Evolutionary conservation across 2,329 filamentous ascomycete species (phyloP), one percentile per base, ranked within the genome.

Genomic region (Trichoderma koningii): DNA sequence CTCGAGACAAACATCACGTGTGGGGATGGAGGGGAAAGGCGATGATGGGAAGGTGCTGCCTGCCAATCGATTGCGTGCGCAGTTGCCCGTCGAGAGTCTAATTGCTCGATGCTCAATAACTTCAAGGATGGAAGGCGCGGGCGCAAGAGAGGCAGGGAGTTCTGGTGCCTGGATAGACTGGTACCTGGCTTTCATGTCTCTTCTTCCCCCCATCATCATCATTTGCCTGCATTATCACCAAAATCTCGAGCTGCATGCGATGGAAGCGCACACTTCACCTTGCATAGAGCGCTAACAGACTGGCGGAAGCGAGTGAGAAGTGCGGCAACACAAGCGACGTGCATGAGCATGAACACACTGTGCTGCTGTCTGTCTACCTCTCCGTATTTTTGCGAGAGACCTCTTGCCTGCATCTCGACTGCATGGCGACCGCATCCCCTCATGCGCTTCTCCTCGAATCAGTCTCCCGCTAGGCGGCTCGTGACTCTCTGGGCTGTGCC

Each of bases 1-100:
- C 61, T 55, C 28, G 19, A 21, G 30, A 42, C 34, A 52, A 57
- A 51, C 62, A 64, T 64, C 62, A 64, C 62, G 62, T 64, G 62
- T 64, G 62, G 62, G 62, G 62, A 34, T 59, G 44, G 62, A 57
- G 62, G 62, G 53, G 45, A 34, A 28, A 42, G 17, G 41, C 34
- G 38, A 42, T 23, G 38, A 28, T 23, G 45, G 57, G 34, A 55
- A 64, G 61, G 52, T 51, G 52, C 42, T 56, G 61, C 60, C 61
- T 64, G 45, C 52, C 42, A 23, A 15, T 41, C 48, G 12, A 55
- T 63, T 55, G 38, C 60, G 50, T 63, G 57, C 57, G 12, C 12
- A 38, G 34, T 61, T 61, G 57, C 57, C 57, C 38, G 44, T 30
- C n/a, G 48, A 60, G 56, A 21, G 34, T 44, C 38, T 30, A 23